Conservation (phyloP, 768 basidiomycete genomes). For the Lepiota brunneoincarnata region DNA sequence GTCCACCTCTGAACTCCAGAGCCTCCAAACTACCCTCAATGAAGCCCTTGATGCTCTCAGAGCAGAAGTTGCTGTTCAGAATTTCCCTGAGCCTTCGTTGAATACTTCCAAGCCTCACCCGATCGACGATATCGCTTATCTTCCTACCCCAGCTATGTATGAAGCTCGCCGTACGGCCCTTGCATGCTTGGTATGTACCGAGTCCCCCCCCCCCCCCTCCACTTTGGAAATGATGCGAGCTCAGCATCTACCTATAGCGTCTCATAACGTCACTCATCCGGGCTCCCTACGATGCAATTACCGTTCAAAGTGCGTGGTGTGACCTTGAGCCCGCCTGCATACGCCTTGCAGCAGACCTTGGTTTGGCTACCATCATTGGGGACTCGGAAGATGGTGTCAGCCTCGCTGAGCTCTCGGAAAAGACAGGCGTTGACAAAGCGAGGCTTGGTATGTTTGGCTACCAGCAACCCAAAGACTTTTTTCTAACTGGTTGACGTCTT, state of each 20-base stretch:
- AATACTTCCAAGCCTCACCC: conserved; percentile 33
- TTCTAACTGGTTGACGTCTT: background rate
- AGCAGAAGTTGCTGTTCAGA: conserved; percentile 32
- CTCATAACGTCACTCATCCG: conserved; percentile 33
- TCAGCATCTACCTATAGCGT: conserved; percentile 20
- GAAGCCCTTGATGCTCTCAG: conserved; percentile 36
- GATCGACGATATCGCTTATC: conserved; percentile 22
- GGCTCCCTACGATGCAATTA: conserved; percentile 33
- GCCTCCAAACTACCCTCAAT: conserved; percentile 26
- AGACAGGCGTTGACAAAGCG: conserved; percentile 29
- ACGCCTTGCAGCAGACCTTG: conserved; percentile 32
- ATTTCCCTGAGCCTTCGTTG: conserved; percentile 33
- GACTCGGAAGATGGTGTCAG: conserved; percentile 34
- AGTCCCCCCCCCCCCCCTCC: too few species aligned
- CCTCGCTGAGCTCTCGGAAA: conserved; percentile 29
- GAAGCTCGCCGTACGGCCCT: conserved; percentile 33
- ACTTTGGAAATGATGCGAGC: background rate
- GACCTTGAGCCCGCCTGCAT: conserved; percentile 31
- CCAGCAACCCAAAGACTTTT: background rate
- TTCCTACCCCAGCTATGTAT: conserved; percentile 34
- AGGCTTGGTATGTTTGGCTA: conserved; percentile 27
- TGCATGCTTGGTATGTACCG: conserved; percentile 28
- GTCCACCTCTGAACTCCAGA: conserved; percentile 35
- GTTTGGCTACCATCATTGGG: conserved; percentile 29
- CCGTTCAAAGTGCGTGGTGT: conserved; percentile 29